Evolutionary conservation across 495 filamentous ascomycete species (phyloP).

Genomic region (Penicillium nucicola): DNA sequence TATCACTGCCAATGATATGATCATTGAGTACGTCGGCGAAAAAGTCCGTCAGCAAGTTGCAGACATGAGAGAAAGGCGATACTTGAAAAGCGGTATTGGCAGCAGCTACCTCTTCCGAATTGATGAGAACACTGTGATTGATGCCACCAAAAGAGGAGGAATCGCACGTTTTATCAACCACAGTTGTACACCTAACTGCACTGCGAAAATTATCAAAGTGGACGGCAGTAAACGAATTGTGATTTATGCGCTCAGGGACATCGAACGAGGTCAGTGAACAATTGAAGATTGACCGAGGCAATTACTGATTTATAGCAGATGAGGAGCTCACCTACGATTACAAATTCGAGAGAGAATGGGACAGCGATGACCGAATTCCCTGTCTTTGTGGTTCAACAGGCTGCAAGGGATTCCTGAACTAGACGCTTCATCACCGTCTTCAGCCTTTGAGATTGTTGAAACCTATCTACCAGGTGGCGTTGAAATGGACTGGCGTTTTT

Average conservation of each 20-base stretch:
- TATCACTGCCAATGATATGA: constrained; percentile 97
- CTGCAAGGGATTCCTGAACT: constrained; percentile 99
- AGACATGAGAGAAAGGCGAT: constrained; percentile 85
- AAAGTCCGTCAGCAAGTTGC: constrained; percentile 95
- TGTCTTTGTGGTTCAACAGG: constrained; percentile 93
- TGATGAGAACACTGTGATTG: constrained; percentile 94
- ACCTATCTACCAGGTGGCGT: constrained; percentile 12
- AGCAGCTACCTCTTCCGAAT: constrained; percentile 98
- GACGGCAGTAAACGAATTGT: constrained; percentile 99
- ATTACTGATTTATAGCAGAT: constrained; percentile 61
- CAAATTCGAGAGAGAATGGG: constrained; percentile 97
- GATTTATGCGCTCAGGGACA: constrained; percentile 95
- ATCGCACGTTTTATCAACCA: constrained; percentile 99
- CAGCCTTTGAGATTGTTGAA: constrained; percentile 1
- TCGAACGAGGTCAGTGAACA: constrained; percentile 78
- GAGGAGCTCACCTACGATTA: constrained; percentile 99
- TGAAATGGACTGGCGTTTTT: constrained; percentile 18
- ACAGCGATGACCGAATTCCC: constrained; percentile 90
- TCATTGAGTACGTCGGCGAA: constrained; percentile 99
- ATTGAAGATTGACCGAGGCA: not conserved
- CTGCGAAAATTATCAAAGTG: constrained; percentile 98
- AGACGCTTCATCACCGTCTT: constrained; percentile 22
- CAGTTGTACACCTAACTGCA: constrained; percentile 96
- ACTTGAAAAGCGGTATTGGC: constrained; percentile 94
- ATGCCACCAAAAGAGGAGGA: constrained; percentile 96